phyloP scores from a whole-genome alignment of 345 rosid species.

The Melaleuca alternifolia region DNA sequence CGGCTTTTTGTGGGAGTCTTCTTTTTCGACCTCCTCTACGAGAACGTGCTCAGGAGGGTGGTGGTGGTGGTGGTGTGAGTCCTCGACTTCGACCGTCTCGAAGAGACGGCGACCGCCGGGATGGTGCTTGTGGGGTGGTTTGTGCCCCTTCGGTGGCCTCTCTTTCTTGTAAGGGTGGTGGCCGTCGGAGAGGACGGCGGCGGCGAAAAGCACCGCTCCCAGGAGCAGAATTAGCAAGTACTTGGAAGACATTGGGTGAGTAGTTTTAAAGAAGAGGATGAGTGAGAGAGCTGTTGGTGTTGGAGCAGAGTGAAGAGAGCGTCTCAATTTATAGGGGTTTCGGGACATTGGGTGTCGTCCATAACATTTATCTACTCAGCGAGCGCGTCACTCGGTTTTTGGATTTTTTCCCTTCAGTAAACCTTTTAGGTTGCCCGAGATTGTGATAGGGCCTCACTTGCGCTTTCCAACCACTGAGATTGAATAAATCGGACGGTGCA shows the following conservation, averaged over 20 bases:
- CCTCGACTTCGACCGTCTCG: not conserved
- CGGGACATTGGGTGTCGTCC: too few species aligned
- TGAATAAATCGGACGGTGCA: not conserved
- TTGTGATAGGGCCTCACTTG: not conserved
- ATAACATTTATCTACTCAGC: too few species aligned
- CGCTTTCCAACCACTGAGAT: not conserved
- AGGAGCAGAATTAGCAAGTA: not conserved
- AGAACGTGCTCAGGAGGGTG: not conserved
- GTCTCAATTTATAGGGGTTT: not conserved
- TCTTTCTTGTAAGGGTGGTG: not conserved
- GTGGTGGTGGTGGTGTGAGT: not conserved
- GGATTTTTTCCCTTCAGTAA: not conserved
- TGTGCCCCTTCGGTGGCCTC: not conserved
- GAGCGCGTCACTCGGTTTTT: not conserved
- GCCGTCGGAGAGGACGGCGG: not conserved
- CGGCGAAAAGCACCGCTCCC: not conserved
- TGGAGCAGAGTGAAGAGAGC: not conserved
- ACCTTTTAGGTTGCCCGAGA: not conserved
- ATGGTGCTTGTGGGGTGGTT: slow-evolving; percentile 3
- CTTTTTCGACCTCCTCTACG: not conserved
- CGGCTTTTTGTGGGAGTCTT: not conserved
- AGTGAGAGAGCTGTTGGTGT: not conserved
- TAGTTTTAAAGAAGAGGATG: not conserved
- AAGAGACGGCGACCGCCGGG: slow-evolving; percentile 2
- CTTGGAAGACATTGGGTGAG: not conserved